A percentile compares a stretch with the other conserved stretches of the same genome.
phyloP scores from a whole-genome alignment of 768 basidiomycete species.

The Favolaschia claudopus region DNA sequence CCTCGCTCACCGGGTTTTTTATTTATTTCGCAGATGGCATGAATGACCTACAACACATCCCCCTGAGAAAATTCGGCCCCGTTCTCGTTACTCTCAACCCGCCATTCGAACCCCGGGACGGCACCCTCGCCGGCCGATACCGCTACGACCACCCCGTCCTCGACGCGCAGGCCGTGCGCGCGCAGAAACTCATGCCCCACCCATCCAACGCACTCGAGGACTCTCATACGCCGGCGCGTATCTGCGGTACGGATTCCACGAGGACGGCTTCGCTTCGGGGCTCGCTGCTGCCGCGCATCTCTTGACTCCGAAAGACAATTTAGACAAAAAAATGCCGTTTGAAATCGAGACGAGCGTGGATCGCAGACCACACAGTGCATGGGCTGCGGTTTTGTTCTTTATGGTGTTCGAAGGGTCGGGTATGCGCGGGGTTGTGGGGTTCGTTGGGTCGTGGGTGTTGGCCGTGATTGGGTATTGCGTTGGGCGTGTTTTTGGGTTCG shows the following conservation, averaged over 20 bases:
- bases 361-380: conserved; percentile 15
- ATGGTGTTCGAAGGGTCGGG: conserved; percentile 18
- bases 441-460: conserved; percentile 8
- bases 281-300: conserved; percentile 41
- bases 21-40: conserved; percentile 60
- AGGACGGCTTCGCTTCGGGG: conserved; percentile 73
- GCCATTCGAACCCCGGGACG: conserved; percentile 61
- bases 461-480: conserved; percentile 8
- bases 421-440: not conserved
- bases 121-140: conserved; percentile 58
- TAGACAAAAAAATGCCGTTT: conserved; percentile 6
- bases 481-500: conserved; percentile 15
- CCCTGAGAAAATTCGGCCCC: conserved; percentile 61
- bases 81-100: conserved; percentile 80
- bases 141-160: conserved; percentile 76
- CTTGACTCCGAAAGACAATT: too few relatives aligned
- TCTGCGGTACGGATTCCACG: conserved; percentile 82
- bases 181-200: conserved; percentile 59
- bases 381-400: conserved; percentile 10
- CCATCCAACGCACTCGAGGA: conserved; percentile 68
- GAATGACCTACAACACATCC: conserved; percentile 78
- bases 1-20: not conserved
- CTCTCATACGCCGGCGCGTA: conserved; percentile 77
- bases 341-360: conserved; percentile 22
- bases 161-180: conserved; percentile 58